A percentile compares a stretch with the other conserved stretches of the same genome.
These are phyloP conservation scores for Talaromyces thailandensis DNA, from an alignment of 495 filamentous ascomycete genomes.

Conservation along the genomic window DNA sequence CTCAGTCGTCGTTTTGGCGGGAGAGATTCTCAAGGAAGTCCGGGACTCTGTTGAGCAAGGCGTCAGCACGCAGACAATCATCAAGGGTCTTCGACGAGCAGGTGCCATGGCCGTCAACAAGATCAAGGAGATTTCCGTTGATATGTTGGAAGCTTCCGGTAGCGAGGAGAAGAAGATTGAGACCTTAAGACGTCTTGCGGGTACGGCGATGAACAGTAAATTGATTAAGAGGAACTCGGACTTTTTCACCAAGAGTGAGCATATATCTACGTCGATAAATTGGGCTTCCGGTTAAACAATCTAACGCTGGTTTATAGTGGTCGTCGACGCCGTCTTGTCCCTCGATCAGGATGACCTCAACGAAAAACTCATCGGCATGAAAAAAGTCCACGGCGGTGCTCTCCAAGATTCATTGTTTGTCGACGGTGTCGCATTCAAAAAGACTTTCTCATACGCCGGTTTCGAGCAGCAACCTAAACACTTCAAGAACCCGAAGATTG, in stretches of 20 bases:
- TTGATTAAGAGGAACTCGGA: conserved; percentile 93
- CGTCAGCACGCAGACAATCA: conserved; percentile 93
- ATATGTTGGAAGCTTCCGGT: conserved; percentile 44
- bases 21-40: conserved; percentile 93
- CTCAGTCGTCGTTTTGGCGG: conserved; percentile 90
- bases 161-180: conserved; percentile 79
- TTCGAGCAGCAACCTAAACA: conserved; percentile 98
- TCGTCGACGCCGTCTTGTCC: conserved; percentile 93
- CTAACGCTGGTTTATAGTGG: conserved; percentile 50
- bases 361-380: conserved; percentile 95
- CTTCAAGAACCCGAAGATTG: conserved; percentile 87
- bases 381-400: conserved; percentile 94
- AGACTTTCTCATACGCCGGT: conserved; percentile 97
- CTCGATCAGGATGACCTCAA: conserved; percentile 96
- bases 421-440: conserved; percentile 98
- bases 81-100: conserved; percentile 88
- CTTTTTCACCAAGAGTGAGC: conserved; percentile 91
- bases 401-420: conserved; percentile 96
- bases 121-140: conserved; percentile 93
- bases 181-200: conserved; percentile 81
- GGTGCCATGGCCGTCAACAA: conserved; percentile 94
- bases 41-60: conserved; percentile 93
- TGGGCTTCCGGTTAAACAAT: background rate
- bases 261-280: conserved; percentile 4
- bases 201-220: conserved; percentile 99